phyloP scores from a whole-genome alignment of 2,329 filamentous ascomycete species.

The Botrytis medusae region DNA sequence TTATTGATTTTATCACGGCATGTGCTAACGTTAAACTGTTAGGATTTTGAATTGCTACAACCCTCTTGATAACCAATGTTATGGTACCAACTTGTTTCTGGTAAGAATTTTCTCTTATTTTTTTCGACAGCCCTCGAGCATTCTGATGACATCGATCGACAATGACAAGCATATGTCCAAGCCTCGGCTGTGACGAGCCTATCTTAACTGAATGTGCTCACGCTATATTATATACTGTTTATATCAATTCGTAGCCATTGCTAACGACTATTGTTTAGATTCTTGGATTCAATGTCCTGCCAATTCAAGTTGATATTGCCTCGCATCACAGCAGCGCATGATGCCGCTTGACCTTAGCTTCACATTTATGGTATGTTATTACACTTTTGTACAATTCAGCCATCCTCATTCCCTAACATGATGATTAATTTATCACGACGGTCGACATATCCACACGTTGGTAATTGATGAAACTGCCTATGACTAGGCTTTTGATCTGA shows the following conservation, averaged over 20 bases:
- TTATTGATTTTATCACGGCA: constrained; percentile 11
- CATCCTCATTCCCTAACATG: constrained; percentile 48
- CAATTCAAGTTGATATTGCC: neutral
- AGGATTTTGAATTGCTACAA: neutral
- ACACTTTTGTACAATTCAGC: constrained; percentile 4
- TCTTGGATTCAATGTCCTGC: neutral
- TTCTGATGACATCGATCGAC: constrained; percentile 80
- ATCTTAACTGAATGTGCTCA: constrained; percentile 49
- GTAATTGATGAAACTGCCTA: constrained; percentile 77
- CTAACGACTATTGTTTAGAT: constrained; percentile 25
- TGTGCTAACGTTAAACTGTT: constrained; percentile 13
- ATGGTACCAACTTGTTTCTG: neutral
- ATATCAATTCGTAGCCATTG: neutral
- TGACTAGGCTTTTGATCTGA: constrained; percentile 63
- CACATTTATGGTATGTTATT: constrained; percentile 25
- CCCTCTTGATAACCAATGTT: neutral
- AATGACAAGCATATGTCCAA: constrained; percentile 99
- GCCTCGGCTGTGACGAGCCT: constrained; percentile 59
- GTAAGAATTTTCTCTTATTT: constrained; percentile 27
- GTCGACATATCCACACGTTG: constrained; percentile 73
- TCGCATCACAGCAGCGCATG: neutral
- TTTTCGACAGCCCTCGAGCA: constrained; percentile 37
- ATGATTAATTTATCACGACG: constrained; percentile 82
- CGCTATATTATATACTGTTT: constrained; percentile 16
- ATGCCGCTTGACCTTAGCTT: neutral